Evolutionary conservation across 2,329 filamentous ascomycete species (phyloP), one percentile per base, ranked within the genome.

Genomic region (Fusarium hostae): DNA sequence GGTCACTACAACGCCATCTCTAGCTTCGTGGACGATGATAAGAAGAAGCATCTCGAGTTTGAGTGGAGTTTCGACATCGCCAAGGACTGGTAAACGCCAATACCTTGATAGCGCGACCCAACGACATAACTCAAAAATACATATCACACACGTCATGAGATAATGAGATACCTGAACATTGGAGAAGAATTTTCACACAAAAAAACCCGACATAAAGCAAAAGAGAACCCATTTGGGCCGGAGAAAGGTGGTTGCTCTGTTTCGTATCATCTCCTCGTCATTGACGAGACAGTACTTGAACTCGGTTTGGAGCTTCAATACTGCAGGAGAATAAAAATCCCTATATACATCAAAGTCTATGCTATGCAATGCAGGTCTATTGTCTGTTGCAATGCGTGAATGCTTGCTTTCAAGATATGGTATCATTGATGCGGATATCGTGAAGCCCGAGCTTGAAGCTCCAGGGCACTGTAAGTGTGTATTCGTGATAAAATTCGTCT

Each of bases 61-160:
- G 92, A 97, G 78, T 99, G 96, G 96, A 90, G 91, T 69, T 98
- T 99, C 79, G 93, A 98, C 79, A 97, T 99, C 81, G 88, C 92
- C 84, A 99, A 98, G 89, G 94, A 97, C 81, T 98, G 96, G 96
- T 93, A 90, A 75, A 76, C 37, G 26, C 35, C 54, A 32, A 22
- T 35, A 40, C 13, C 40, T 50, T 59, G 18, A 51, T 34, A 57
- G 51, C 54, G 61, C 59, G 40, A 40, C 51, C 54, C 59, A 34
- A 65, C 62, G 45, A 70, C 60, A 50, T 40, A 54, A 60, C 57
- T 63, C 44, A 63, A 62, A 67, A 74, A 63, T 63, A 72, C 65
- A 72, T 51, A 75, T 55, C 59, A 61, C 58, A 62, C 62, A 75
- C 63, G 60, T 75, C 66, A 76, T 70, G 75, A 76, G 71, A 76